Conservation (phyloP, 345 rosid species). For the Murraya koenigii region DNA sequence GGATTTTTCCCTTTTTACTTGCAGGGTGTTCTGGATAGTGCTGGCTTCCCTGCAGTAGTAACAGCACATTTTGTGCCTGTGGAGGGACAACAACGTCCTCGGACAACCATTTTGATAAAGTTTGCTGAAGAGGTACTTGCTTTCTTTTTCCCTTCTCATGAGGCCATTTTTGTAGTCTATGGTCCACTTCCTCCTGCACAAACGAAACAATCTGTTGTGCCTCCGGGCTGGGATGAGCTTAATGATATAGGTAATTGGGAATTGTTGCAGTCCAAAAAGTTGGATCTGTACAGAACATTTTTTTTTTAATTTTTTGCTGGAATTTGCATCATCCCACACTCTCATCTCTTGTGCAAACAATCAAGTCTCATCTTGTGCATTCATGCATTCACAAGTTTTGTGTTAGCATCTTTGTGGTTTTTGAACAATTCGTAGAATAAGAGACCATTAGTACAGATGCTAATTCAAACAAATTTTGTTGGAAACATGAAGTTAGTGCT, state of each 20-base stretch:
- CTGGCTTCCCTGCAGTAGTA: slow-evolving; percentile 95
- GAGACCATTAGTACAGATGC: background rate
- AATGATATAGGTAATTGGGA: background rate
- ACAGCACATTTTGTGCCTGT: slow-evolving; percentile 98
- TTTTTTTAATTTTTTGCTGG: no score
- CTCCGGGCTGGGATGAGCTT: background rate
- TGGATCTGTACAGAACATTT: background rate
- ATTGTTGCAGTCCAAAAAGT: background rate
- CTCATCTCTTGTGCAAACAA: background rate
- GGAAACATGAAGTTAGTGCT: background rate
- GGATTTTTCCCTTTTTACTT: slow-evolving; percentile 8
- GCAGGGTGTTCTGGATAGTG: slow-evolving; percentile 90
- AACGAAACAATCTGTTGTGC: background rate
- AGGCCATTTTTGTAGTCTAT: background rate
- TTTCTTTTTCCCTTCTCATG: background rate
- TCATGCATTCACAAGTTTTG: background rate
- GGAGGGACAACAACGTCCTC: slow-evolving; percentile 95
- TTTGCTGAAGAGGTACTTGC: slow-evolving; percentile 86
- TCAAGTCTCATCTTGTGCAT: background rate
- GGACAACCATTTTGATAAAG: slow-evolving; percentile 95
- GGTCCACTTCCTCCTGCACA: background rate
- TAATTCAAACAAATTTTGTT: background rate
- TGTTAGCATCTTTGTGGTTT: background rate
- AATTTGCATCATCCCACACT: background rate
- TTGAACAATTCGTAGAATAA: background rate